These are phyloP conservation scores for Colletotrichum coccodes DNA, from an alignment of 2,329 filamentous ascomycete species.

Conservation along the genomic window DNA sequence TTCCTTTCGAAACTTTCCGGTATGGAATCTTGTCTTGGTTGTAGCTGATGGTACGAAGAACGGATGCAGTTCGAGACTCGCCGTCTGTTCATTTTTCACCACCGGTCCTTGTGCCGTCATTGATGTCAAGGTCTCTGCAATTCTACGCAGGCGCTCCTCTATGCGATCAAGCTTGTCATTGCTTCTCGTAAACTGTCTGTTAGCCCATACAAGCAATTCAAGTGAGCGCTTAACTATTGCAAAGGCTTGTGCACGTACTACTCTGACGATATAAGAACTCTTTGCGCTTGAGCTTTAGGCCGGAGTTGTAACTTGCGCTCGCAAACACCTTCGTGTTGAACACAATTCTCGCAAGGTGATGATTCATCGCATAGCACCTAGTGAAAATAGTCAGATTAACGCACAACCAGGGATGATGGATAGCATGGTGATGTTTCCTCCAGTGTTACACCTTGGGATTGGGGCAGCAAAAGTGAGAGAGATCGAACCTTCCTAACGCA, in stretches of 20 bases:
- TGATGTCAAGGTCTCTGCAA: not conserved
- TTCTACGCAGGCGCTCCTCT: not conserved
- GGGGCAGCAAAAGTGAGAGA: no score
- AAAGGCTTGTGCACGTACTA: not conserved
- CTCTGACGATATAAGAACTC: constrained; percentile 14
- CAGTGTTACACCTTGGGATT: no score
- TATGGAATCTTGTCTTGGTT: not conserved
- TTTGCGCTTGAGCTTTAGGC: not conserved
- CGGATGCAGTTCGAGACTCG: not conserved
- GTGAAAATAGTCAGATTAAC: not conserved
- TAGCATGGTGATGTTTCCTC: no score
- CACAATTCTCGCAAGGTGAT: not conserved
- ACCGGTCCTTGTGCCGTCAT: not conserved
- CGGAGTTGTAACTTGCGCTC: not conserved
- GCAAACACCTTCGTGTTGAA: not conserved
- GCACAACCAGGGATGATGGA: no score
- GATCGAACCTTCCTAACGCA: no score
- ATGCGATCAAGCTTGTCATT: not conserved
- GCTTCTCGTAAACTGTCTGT: not conserved
- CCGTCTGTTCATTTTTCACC: not conserved
- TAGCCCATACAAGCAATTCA: not conserved
- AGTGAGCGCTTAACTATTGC: rapidly evolving
- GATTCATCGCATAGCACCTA: not conserved
- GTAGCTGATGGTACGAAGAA: not conserved
- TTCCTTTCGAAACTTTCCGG: not conserved